Conservation (phyloP, 2,329 filamentous ascomycete genomes). For the Arachnomyces sp. region DNA sequence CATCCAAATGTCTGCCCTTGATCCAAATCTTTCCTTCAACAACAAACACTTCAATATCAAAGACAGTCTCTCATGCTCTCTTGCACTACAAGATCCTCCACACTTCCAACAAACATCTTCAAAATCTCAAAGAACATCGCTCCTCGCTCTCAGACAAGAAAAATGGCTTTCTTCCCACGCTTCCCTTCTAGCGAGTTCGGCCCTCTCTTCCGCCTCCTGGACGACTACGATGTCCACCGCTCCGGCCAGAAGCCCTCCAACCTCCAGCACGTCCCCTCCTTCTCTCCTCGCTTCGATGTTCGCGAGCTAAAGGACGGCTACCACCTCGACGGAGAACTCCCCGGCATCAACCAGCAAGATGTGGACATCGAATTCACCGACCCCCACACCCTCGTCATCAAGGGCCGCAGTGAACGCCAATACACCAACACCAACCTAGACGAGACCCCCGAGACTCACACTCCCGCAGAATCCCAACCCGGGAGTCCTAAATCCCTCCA, state of each 20-base stretch:
- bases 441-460: constrained; percentile 4
- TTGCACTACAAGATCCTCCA: constrained; percentile 8
- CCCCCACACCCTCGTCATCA: constrained; percentile 36
- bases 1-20: constrained; percentile 8
- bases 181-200: constrained; percentile 27
- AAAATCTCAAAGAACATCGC: constrained; percentile 6
- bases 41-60: constrained; percentile 12
- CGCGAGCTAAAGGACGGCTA: constrained; percentile 34
- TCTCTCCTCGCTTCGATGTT: constrained; percentile 36
- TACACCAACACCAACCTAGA: constrained; percentile 19
- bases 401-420: constrained; percentile 30
- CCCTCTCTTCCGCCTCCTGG: constrained; percentile 36
- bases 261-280: constrained; percentile 19
- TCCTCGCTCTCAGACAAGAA: constrained; percentile 15
- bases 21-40: constrained; percentile 17
- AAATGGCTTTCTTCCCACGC: constrained; percentile 34
- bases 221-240: constrained; percentile 32
- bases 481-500: constrained; percentile 25
- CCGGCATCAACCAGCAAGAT: constrained; percentile 35
- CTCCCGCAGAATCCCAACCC: no score
- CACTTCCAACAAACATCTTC: no score
- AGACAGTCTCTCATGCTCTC: constrained; percentile 11
- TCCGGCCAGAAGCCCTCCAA: constrained; percentile 8
- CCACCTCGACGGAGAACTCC: constrained; percentile 38
- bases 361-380: constrained; percentile 41